Evolutionary conservation across 352 stramenopile genomes (phyloP).

Genomic region (Phytophthora chlamydospora): DNA sequence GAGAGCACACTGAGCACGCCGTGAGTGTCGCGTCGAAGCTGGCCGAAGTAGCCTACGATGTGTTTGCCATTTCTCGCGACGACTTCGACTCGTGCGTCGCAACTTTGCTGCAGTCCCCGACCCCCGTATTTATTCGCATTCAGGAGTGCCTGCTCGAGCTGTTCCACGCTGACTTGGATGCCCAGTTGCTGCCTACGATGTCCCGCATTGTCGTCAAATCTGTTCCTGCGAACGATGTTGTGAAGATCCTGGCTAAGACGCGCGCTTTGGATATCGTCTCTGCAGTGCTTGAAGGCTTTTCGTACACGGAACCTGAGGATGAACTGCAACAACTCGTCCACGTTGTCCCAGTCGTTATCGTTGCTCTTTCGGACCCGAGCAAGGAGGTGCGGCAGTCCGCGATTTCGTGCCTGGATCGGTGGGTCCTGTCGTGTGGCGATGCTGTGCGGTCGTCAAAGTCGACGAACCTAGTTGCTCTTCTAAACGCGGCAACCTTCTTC

Average conservation of each 20-base stretch:
- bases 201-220: conserved; percentile 48
- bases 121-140: conserved; percentile 64
- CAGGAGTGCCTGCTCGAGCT: conserved; percentile 59
- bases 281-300: conserved; percentile 60
- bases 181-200: conserved; percentile 71
- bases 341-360: conserved; percentile 66
- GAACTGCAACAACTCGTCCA: conserved; percentile 53
- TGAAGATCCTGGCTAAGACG: conserved; percentile 60
- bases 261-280: conserved; percentile 73
- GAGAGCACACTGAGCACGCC: conserved; percentile 27
- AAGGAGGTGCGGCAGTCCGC: conserved; percentile 66
- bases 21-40: conserved; percentile 59
- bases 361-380: conserved; percentile 61
- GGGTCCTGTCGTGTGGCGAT: conserved; percentile 41
- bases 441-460: conserved; percentile 25
- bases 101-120: conserved; percentile 67
- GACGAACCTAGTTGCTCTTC: conserved; percentile 36
- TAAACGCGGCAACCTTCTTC: conserved; percentile 48
- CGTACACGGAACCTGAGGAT: conserved; percentile 43
- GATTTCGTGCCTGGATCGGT: conserved; percentile 63
- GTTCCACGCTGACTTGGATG: conserved; percentile 57
- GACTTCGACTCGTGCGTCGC: conserved; percentile 72
- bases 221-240: conserved; percentile 36
- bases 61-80: conserved; percentile 48
- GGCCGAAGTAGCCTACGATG: conserved; percentile 45